Base-by-base conservation (phyloP, 208 protist species). In the Leishmania gerbilli region DNA sequence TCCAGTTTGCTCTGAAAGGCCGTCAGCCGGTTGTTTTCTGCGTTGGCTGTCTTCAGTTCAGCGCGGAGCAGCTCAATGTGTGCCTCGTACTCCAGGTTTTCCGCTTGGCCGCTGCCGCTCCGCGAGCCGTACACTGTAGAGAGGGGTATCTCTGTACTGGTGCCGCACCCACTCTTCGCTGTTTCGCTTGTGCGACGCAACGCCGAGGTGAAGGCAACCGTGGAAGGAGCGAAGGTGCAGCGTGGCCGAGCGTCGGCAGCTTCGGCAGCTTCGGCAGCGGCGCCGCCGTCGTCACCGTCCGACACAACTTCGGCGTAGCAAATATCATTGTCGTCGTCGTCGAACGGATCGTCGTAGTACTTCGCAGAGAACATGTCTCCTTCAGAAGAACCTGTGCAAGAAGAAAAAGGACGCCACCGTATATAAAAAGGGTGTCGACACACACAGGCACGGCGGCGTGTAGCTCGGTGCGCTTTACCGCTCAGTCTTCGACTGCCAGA, bases 331-430 rank as follows among this genome's bases (percentile, higher is more conserved):
- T 94, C 82, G 67, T 92, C 87, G 55, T 85, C 83, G 15, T 80
- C 84, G 47, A 96, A 95, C 37, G 93, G 93, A 83, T 96, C 88
- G 45, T 84, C 81, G 77, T 92, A 93, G 83, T 94, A 95, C 40
- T 89, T 79, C 19, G 71, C 76, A 24, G 51, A 78, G 55, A 83
- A 80, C 79, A 84, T 88, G 53, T 51, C 55, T 65, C 13, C 74
- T 31, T 8, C 24, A 21, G 15, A 34, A 58, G n/a, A 40, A 62
- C 13, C 34, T 6, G 34, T 56, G 51, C 51, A 31, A 49, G 42
- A 31, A 49, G 42, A 49, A 21, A 34, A 34, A 1, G 13, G 15
- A 45, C 7, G 56, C 56, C 5, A n/a, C 31, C 3, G 56, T 62
- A n/a, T 55, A 9, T 45, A 67, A 37, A 27, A 67, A 34, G 27